Evolutionary conservation across 2,329 filamentous ascomycete species (phyloP), one percentile per base, ranked within the genome.

Genomic region (Purpureocillium takamizusanense): DNA sequence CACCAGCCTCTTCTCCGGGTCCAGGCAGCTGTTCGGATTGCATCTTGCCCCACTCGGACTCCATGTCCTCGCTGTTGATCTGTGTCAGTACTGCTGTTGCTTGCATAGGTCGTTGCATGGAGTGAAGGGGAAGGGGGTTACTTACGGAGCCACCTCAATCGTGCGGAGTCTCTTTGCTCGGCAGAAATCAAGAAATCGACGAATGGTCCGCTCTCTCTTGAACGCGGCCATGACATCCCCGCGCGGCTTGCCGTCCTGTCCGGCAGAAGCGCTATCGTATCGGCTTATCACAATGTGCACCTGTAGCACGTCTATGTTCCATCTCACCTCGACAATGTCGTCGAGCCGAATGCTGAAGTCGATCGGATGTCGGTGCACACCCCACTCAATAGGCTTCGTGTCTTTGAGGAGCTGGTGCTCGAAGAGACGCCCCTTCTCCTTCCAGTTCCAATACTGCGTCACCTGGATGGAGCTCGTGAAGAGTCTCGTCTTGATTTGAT

Each of bases 401-500:
- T 69, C 62, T 33, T 63, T 65, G 4, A 76, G 60, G 2, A 76
- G 66, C 47, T 75, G 72, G 45, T 76, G 73, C 56, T 76, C 68
- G 38, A 76, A 70, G 12, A 60, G 47, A 14, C 49, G 57, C 7
- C 51, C 49, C 23, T 61, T 51, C 8, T 57, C 57, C 4, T 67
- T 47, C 66, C 67, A 76, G 36, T 70, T 70, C 70, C 70, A 74
- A 54, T 76, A 76, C 49, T 77, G 73, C 11, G 69, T 74, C 5
- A 72, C 66, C 11, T 59, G 48, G 3, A 59, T 53, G 38, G 66
- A 68, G 16, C 66, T 72, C 1, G 70, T 68, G 36, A 67, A 60
- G 10, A 58, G 45, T 12, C 58, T 54, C 3, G 67, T 70, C 55
- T 74, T 74, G 46, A 78, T 64, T 45, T 74, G 69, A 33, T 66